Evolutionary conservation across 257 asterid species (phyloP).

Genomic region (Striga asiatica): DNA sequence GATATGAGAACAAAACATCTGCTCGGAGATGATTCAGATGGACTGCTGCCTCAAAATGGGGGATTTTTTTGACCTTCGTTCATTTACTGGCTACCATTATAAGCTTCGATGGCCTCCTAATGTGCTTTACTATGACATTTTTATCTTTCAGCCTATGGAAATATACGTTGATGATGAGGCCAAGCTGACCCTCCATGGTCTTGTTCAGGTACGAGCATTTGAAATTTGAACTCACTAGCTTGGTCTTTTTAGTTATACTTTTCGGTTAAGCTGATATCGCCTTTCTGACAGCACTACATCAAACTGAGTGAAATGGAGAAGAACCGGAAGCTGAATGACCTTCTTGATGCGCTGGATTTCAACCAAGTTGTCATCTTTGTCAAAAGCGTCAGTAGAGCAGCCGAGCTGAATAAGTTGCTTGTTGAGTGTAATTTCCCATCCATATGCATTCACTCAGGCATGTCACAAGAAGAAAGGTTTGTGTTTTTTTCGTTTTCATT

Average conservation of each 20-base stretch:
- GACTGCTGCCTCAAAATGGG: slow-evolving; percentile 32
- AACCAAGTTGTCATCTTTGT: slow-evolving; percentile 79
- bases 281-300: slow-evolving; percentile 56
- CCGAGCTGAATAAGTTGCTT: slow-evolving; percentile 68
- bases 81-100: slow-evolving; percentile 53
- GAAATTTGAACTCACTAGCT: neutral
- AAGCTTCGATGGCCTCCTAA: slow-evolving; percentile 69
- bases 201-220: slow-evolving; percentile 63
- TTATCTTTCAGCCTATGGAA: slow-evolving; percentile 94
- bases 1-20: slow-evolving; percentile 23
- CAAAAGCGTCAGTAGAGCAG: slow-evolving; percentile 57
- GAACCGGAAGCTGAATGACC: slow-evolving; percentile 70
- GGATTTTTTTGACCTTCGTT: slow-evolving; percentile 36
- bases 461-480: slow-evolving; percentile 82
- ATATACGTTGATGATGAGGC: slow-evolving; percentile 95
- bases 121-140: slow-evolving; percentile 74
- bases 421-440: slow-evolving; percentile 79
- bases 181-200: slow-evolving; percentile 94
- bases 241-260: too few species aligned
- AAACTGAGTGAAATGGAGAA: slow-evolving; percentile 68
- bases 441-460: slow-evolving; percentile 86
- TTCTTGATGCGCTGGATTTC: slow-evolving; percentile 80
- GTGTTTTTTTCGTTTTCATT: neutral
- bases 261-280: too few species aligned
- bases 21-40: slow-evolving; percentile 41